phyloP scores from a whole-genome alignment of 202 grass and related monocot genomes.

The Cymbopogon flexuosus region DNA sequence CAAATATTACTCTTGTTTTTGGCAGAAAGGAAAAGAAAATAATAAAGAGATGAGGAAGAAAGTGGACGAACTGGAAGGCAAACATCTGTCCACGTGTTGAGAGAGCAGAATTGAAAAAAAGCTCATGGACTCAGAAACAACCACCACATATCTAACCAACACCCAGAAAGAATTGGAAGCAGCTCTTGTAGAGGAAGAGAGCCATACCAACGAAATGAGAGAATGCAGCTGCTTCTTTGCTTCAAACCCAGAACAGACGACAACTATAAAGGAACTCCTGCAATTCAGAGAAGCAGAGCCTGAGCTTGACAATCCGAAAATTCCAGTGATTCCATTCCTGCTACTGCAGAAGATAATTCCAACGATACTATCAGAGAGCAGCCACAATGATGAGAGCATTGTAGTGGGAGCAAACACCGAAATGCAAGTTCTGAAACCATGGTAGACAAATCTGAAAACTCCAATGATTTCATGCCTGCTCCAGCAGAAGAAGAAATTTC shows the following conservation, averaged over 20 bases:
- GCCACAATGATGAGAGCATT: slow-evolving; percentile 31
- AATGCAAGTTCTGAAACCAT: slow-evolving; percentile 22
- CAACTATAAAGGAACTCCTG: slow-evolving; percentile 51
- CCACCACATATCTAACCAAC: slow-evolving; percentile 63
- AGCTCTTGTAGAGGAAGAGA: slow-evolving; percentile 79
- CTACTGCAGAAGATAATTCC: slow-evolving; percentile 32
- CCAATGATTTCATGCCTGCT: slow-evolving; percentile 26
- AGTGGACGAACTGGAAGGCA: too few relatives aligned
- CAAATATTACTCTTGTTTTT: too few relatives aligned
- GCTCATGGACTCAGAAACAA: slow-evolving; percentile 68
- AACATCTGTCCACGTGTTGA: too few relatives aligned
- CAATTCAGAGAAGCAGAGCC: slow-evolving; percentile 61
- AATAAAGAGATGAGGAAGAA: too few relatives aligned
- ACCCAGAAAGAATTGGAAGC: slow-evolving; percentile 79
- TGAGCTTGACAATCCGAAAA: slow-evolving; percentile 42
- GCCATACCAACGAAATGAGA: slow-evolving; percentile 69
- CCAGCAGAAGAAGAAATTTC: slow-evolving; percentile 37
- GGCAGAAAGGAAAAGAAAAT: too few relatives aligned
- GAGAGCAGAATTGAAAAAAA: slow-evolving; percentile 53
- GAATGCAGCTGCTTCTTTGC: slow-evolving; percentile 28
- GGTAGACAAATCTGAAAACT: slow-evolving; percentile 29
- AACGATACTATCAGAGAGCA: slow-evolving; percentile 20
- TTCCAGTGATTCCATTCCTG: slow-evolving; percentile 32
- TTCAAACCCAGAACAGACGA: slow-evolving; percentile 38
- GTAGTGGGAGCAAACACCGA: slow-evolving; percentile 12